phyloP scores from a whole-genome alignment of 305 asterid genomes.

The Ilex paraguariensis region DNA sequence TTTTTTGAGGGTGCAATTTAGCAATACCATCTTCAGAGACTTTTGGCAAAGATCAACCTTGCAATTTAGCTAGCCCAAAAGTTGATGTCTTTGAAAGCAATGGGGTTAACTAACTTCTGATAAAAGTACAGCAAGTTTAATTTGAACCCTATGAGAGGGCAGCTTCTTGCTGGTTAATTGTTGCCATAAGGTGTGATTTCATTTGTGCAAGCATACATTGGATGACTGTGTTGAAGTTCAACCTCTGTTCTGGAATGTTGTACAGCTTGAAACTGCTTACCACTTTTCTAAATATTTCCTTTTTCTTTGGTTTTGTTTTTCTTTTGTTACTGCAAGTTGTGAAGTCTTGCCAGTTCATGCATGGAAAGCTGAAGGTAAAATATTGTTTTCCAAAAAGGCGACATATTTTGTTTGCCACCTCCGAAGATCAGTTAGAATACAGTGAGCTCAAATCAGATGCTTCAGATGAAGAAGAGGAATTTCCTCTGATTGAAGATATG shows the following conservation, averaged over 20 bases:
- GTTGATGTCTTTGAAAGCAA: not conserved
- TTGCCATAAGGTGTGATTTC: not conserved
- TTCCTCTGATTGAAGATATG: constrained; percentile 37
- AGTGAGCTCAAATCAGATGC: constrained; percentile 37
- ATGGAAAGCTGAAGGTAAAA: constrained; percentile 31
- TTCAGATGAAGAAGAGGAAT: constrained; percentile 38
- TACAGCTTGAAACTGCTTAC: not conserved
- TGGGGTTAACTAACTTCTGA: not conserved
- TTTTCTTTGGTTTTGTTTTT: not conserved
- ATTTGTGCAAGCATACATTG: not conserved
- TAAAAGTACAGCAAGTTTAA: constrained; percentile 7
- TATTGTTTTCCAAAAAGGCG: constrained; percentile 29
- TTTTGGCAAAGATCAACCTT: constrained; percentile 1
- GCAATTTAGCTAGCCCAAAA: constrained; percentile 10
- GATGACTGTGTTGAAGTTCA: not conserved
- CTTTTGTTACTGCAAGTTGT: constrained; percentile 30
- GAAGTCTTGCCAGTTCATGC: constrained; percentile 38
- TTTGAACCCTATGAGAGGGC: not conserved
- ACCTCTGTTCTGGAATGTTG: constrained; percentile 3
- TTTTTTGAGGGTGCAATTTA: constrained; percentile 12
- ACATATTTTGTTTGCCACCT: constrained; percentile 33
- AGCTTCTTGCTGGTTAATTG: constrained; percentile 2
- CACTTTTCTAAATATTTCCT: not conserved
- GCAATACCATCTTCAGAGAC: constrained; percentile 4
- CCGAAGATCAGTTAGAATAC: constrained; percentile 37